Conservation (phyloP, 1,284 basidiomycete genomes). For the Tilletiopsis washingtonensis region DNA sequence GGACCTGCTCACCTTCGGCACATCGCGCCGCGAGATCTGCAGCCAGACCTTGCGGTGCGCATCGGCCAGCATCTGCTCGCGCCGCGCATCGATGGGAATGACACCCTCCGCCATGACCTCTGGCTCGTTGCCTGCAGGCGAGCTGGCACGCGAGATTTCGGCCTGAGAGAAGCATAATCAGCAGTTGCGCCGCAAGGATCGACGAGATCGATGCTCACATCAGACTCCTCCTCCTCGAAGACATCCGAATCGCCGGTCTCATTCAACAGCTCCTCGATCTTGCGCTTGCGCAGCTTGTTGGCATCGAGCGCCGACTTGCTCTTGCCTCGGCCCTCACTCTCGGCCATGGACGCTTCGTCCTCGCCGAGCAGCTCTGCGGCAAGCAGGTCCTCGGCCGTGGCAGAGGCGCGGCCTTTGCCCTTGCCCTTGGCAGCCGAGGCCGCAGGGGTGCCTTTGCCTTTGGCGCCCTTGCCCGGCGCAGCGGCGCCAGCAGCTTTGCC, state of each 20-base stretch:
- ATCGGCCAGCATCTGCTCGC: slow-evolving; percentile 37
- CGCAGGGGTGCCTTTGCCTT: neutral
- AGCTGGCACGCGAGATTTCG: neutral
- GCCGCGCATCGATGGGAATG: slow-evolving; percentile 7
- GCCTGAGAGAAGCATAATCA: neutral
- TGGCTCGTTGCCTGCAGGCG: neutral
- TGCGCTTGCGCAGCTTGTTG: too few species aligned
- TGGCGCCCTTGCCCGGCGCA: neutral
- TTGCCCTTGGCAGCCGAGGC: too few species aligned
- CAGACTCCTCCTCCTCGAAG: neutral
- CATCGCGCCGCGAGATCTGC: slow-evolving; percentile 42
- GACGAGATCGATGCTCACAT: neutral
- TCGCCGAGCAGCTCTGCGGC: too few species aligned
- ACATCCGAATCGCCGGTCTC: neutral
- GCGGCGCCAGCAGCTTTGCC: neutral
- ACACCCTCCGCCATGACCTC: slow-evolving; percentile 6
- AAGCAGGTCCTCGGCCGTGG: too few species aligned
- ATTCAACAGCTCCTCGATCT: neutral
- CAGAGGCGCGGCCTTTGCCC: neutral
- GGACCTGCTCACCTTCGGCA: slow-evolving; percentile 24
- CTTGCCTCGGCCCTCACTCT: neutral
- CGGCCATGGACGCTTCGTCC: too few species aligned
- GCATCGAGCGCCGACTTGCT: neutral
- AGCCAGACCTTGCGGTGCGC: slow-evolving; percentile 45
- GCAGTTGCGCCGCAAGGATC: neutral